Evolutionary conservation across 768 basidiomycete species (phyloP).

Genomic region (Amanita jacksonii): DNA sequence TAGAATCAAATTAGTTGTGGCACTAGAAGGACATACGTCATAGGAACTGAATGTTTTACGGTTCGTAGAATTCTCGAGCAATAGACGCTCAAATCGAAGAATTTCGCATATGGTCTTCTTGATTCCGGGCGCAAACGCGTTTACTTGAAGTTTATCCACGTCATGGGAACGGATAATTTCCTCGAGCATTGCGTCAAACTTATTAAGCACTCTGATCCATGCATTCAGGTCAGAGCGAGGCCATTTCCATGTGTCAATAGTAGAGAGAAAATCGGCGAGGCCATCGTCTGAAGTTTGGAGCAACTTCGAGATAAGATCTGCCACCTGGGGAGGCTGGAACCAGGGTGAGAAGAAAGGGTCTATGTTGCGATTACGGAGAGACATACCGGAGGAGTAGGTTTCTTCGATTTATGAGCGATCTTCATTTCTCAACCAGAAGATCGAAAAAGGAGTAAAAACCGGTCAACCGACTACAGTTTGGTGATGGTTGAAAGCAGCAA

Average conservation of each 20-base stretch:
- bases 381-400: constrained; percentile 62
- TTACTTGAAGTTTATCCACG: constrained; percentile 75
- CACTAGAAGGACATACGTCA: constrained; percentile 51
- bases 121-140: constrained; percentile 62
- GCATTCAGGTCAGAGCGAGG: constrained; percentile 93
- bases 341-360: constrained; percentile 14
- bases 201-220: constrained; percentile 94
- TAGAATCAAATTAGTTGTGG: constrained; percentile 7
- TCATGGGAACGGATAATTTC: constrained; percentile 77
- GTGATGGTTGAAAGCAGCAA: constrained; percentile 7
- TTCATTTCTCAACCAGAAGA: constrained; percentile 66
- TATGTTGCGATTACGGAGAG: constrained; percentile 12
- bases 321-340: constrained; percentile 66
- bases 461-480: constrained; percentile 7
- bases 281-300: constrained; percentile 60
- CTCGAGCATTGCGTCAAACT: constrained; percentile 86
- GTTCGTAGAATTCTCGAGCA: constrained; percentile 97
- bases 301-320: constrained; percentile 68
- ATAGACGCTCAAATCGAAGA: constrained; percentile 76
- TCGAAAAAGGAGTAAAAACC: constrained; percentile 23
- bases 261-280: constrained; percentile 53
- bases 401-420: constrained; percentile 81
- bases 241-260: constrained; percentile 84
- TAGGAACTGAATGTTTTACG: constrained; percentile 94
- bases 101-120: constrained; percentile 76